Conservation (phyloP, 1,139 yeast genomes). For the Yamadazyma conglobata region DNA sequence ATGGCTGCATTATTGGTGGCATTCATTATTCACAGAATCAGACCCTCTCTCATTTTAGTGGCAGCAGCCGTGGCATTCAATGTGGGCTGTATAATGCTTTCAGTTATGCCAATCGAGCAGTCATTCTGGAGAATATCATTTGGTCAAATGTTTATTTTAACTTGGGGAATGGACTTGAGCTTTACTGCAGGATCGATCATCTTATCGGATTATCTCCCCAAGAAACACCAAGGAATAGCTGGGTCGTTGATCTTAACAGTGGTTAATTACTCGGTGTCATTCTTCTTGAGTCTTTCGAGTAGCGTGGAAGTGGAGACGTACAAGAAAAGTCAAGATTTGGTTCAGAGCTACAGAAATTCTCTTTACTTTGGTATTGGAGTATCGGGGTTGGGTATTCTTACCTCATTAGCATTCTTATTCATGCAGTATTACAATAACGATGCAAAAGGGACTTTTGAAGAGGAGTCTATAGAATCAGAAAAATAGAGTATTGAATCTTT, state of each 20-base stretch:
- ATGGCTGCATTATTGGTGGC: slow-evolving; percentile 47
- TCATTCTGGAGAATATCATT: slow-evolving; percentile 43
- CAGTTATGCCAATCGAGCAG: slow-evolving; percentile 48
- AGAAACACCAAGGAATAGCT: slow-evolving; percentile 57
- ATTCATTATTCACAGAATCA: slow-evolving; percentile 33
- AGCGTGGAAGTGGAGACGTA: slow-evolving; percentile 43
- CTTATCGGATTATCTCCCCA: slow-evolving; percentile 48
- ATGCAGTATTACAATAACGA: slow-evolving; percentile 18
- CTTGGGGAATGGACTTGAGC: slow-evolving; percentile 60
- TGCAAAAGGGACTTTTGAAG: slow-evolving; percentile 7
- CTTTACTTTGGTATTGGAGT: slow-evolving; percentile 40
- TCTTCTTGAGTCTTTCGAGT: slow-evolving; percentile 49
- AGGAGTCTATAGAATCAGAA: slow-evolving; percentile 2
- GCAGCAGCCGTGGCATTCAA: slow-evolving; percentile 45
- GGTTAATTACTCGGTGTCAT: slow-evolving; percentile 51
- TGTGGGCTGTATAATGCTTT: slow-evolving; percentile 45
- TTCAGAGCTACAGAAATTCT: slow-evolving; percentile 44
- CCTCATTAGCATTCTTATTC: slow-evolving; percentile 27
- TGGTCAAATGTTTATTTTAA: slow-evolving; percentile 46
- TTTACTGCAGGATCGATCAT: slow-evolving; percentile 57
- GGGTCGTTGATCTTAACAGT: slow-evolving; percentile 55
- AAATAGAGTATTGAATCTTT: not conserved
- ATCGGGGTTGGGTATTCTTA: slow-evolving; percentile 32
- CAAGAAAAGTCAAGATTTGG: slow-evolving; percentile 16
- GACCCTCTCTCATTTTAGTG: slow-evolving; percentile 44